Base-by-base conservation (phyloP, 2,329 filamentous ascomycete genomes). In the Uncinocarpus reesii region DNA sequence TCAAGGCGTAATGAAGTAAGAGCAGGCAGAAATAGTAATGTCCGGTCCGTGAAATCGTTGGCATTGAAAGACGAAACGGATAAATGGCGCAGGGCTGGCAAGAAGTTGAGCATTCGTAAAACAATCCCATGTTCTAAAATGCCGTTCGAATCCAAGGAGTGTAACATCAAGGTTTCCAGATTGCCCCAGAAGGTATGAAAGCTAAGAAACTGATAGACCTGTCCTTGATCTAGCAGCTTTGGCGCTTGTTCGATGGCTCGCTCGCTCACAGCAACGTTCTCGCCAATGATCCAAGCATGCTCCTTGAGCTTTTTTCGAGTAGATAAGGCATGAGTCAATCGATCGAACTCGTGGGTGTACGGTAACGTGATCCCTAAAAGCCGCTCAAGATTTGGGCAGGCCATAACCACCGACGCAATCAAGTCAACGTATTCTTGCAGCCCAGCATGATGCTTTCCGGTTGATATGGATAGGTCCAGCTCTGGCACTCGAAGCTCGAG, bases 381-480 rank as follows among this genome's bases (percentile, higher is more conserved):
- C 21, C 69, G 68, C 59, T 80, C 75, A 18, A 80, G 60, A 51
- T 75, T 76, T 6, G 77, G 75, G 55, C 76, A 80, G 2, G 71
- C 70, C 71, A 78, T 77, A 26, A 80, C 73, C 31, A 80, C 64
- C 1, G 76, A 77, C 4, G 75, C 73, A 15, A 79, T 60, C 15
- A 73, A 51, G 49, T 77, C 71, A 36, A 73, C 63, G 45, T 76
- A 73, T 42, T 73, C 71, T 56, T 74, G 66, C 57, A 66, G 67
- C 50, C 69, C 59, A 20, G 58, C 52, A 50, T 64, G 63, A 40
- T 67, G 63, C 49, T 67, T 64, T 37, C 61, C 68, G 42, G 60
- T 50, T 29, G 59, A 57, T 50, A 67, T 58, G 6, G 65, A 52
- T 48, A 67, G 36, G 48, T 76, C 68, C 43, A 75, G 62, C 37